Percentiles rank a stretch among this genome's conserved stretches.
phyloP scores from a whole-genome alignment of 305 asterid species.

The Salvia sclarea region DNA sequence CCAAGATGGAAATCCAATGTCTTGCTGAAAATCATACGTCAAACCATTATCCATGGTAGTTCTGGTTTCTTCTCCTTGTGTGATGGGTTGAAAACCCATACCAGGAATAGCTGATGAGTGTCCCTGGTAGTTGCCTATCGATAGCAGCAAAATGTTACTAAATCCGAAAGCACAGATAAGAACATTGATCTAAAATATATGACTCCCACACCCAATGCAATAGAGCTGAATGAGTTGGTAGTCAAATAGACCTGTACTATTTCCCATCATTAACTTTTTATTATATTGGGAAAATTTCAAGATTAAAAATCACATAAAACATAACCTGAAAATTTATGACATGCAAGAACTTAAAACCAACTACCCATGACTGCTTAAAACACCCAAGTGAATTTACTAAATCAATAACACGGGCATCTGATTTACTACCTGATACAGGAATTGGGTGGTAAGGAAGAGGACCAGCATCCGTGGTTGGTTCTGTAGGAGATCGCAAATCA shows the following conservation, averaged over 20 bases:
- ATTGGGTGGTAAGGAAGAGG: conserved; percentile 43
- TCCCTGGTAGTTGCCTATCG: conserved; percentile 62
- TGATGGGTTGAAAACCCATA: conserved; percentile 41
- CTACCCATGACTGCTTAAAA: neutral
- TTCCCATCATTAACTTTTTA: neutral
- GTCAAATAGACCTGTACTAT: conserved; percentile 5
- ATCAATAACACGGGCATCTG: conserved; percentile 11
- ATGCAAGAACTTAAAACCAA: neutral
- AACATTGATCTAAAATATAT: conserved; percentile 2
- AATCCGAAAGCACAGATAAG: conserved; percentile 17
- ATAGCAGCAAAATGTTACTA: conserved; percentile 25
- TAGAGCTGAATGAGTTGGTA: conserved; percentile 8
- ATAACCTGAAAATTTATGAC: conserved; percentile 12
- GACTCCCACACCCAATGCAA: conserved; percentile 9
- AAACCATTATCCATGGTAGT: conserved; percentile 38
- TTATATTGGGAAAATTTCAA: neutral
- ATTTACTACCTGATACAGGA: conserved; percentile 45
- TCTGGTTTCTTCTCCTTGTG: conserved; percentile 42
- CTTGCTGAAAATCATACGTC: conserved; percentile 44
- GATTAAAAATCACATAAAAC: conserved; percentile 18
- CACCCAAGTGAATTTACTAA: conserved; percentile 15
- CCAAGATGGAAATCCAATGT: conserved; percentile 59
- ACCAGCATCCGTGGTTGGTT: conserved; percentile 40
- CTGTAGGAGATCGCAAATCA: conserved; percentile 44
- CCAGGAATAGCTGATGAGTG: conserved; percentile 52